phyloP scores from a whole-genome alignment of 192 early-diverging fungal species.

The Pilaira anomala region DNA sequence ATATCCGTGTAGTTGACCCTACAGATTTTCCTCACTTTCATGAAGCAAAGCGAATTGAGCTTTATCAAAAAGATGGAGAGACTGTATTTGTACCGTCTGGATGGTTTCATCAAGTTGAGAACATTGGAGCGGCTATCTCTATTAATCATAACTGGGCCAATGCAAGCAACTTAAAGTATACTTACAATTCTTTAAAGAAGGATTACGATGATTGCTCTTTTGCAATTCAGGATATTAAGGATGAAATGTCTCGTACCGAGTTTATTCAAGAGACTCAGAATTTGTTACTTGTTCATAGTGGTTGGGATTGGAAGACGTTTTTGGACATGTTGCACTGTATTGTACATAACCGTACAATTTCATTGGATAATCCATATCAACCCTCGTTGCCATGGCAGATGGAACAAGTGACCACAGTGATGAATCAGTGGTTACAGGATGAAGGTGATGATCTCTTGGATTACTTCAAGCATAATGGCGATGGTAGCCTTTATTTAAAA shows the following conservation, averaged over 20 bases:
- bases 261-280: constrained; percentile 46
- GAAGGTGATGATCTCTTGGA: not conserved
- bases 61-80: constrained; percentile 61
- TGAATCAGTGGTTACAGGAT: not conserved
- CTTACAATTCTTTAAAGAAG: constrained; percentile 42
- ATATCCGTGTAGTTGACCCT: constrained; percentile 47
- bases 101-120: constrained; percentile 75
- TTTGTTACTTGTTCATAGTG: constrained; percentile 46
- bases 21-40: constrained; percentile 47
- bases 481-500: not conserved
- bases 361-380: not conserved
- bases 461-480: not conserved
- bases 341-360: not conserved
- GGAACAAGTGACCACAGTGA: not conserved
- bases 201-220: constrained; percentile 49
- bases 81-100: constrained; percentile 71
- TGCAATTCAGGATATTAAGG: constrained; percentile 54
- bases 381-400: constrained; percentile 4
- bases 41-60: constrained; percentile 43
- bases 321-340: not conserved
- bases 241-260: constrained; percentile 41
- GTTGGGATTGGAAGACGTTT: constrained; percentile 44
- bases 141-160: constrained; percentile 81
- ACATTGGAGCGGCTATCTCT: constrained; percentile 66
- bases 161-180: constrained; percentile 50